Percentiles rank a stretch among this genome's conserved stretches.
These are phyloP conservation scores for Porodaedalea pini DNA, from an alignment of 1,284 basidiomycete genomes.

Conservation along the genomic window DNA sequence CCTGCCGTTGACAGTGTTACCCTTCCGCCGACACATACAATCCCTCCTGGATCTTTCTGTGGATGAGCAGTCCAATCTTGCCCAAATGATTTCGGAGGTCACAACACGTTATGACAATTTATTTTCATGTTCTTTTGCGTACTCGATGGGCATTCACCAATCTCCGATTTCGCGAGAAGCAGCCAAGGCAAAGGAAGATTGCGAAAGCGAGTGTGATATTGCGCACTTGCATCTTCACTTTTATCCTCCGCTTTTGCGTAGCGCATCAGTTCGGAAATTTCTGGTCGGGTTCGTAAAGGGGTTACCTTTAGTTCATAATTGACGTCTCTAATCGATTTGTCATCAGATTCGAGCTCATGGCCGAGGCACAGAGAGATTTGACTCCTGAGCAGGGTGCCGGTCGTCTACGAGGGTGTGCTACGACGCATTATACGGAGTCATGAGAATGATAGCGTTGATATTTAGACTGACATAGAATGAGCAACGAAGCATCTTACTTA, in stretches of 20 bases:
- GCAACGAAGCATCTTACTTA: neutral
- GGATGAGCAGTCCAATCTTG: constrained; percentile 62
- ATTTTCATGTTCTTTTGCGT: constrained; percentile 85
- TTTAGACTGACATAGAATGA: no score
- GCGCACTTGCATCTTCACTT: constrained; percentile 91
- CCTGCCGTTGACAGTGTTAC: constrained; percentile 53
- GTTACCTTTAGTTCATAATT: neutral
- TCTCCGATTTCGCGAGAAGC: constrained; percentile 52
- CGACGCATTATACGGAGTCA: constrained; percentile 13
- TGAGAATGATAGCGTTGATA: no score
- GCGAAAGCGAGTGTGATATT: constrained; percentile 46
- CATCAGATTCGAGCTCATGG: constrained; percentile 85
- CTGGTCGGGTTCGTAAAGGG: constrained; percentile 70
- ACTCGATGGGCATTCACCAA: constrained; percentile 96
- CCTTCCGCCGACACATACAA: constrained; percentile 74
- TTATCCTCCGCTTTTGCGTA: constrained; percentile 82
- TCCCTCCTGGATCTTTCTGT: constrained; percentile 60
- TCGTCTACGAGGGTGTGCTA: constrained; percentile 49
- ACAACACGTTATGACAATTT: constrained; percentile 85
- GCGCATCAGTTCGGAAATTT: constrained; percentile 85
- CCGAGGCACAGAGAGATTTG: constrained; percentile 86
- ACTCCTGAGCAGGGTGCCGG: constrained; percentile 87
- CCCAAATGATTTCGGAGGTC: constrained; percentile 60
- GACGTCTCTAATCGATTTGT: constrained; percentile 1
- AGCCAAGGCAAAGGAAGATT: constrained; percentile 24